Evolutionary conservation across 2,329 filamentous ascomycete genomes (phyloP), one percentile per base, ranked within the genome.

Genomic region (Pseudogymnoascus sp.): DNA sequence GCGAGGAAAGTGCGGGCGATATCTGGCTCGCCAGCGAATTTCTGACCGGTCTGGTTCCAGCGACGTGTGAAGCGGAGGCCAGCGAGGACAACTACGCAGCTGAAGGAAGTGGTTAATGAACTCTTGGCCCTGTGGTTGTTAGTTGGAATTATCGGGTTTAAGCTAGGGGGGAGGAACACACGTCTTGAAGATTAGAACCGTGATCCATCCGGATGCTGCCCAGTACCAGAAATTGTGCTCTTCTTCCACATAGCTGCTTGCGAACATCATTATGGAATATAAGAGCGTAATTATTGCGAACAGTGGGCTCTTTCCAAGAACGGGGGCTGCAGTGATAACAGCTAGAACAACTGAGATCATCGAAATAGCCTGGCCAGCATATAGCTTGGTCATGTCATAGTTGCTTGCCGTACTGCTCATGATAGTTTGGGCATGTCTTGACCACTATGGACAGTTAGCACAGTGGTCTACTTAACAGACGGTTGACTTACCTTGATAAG

Each of bases 151-250:
- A 54, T 59, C 26, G 18, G 54, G 10, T 37, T 12, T 23, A 6
- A 31, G 23, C 4, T 0, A 31, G 16, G 40, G 10, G 16, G 4
- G 51, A 7, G 16, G 8, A 23, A 59, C 65, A 10, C 66, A 73
- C 71, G 77, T 76, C 68, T 78, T 81, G 45, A 83, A 67, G 34
- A 78, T 79, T 11, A 88, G 76, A 31, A 80, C 77, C 1, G 79
- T 75, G 34, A 89, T 72, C 90, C 90, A 96, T 5, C 85, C 83
- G 0, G 88, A 86, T 0, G 88, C 83, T 1, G 85, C 77, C 92
- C 93, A 97, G 76, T 99, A 97, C 95, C 95, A 99, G 73, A 96
- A 97, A 69, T 97, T 91, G 60, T 99, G 95, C 74, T 99, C 95
- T 76, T 99, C 95, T 75, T 99, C 95, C 1, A 99, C 91, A 74